Percentiles rank a stretch among this genome's conserved stretches.
phyloP scores from a whole-genome alignment of 805 yeast species.

The Yarrowia keelungensis region DNA sequence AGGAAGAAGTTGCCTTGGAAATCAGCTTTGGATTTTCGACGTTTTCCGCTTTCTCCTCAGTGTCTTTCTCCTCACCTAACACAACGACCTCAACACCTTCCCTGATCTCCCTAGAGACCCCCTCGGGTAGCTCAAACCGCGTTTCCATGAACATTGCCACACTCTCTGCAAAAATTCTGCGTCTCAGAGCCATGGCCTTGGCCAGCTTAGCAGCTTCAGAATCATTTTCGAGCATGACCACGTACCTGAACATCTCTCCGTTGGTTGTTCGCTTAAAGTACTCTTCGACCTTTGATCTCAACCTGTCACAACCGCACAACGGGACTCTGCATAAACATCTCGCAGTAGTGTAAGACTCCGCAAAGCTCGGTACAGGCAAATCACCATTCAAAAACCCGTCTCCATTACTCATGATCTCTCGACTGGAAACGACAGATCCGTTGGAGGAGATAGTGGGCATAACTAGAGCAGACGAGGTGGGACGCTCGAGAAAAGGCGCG shows the following conservation, averaged over 20 bases:
- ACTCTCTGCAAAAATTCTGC: not conserved
- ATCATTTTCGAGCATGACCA: not conserved
- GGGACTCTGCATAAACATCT: not conserved
- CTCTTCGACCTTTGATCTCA: not conserved
- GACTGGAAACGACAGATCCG: slow-evolving; percentile 18
- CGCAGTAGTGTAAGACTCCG: not conserved
- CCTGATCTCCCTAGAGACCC: not conserved
- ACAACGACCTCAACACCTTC: not conserved
- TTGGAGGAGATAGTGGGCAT: slow-evolving; percentile 17
- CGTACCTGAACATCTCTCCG: not conserved
- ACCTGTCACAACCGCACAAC: not conserved
- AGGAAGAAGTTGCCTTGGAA: not conserved
- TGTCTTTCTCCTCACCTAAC: not conserved
- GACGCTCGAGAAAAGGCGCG: slow-evolving; percentile 23
- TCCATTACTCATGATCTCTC: not conserved
- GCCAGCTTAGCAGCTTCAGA: not conserved
- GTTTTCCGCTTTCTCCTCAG: not conserved
- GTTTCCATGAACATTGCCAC: not conserved
- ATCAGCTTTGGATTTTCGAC: not conserved
- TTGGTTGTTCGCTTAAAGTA: not conserved
- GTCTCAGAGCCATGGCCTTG: not conserved
- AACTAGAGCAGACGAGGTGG: slow-evolving; percentile 5
- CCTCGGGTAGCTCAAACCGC: not conserved
- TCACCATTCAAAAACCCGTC: slow-evolving; percentile 23
- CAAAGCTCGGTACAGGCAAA: slow-evolving; percentile 4